Evolutionary conservation across 805 yeast genomes (phyloP).

Genomic region (Maudiozyma bulderi): DNA sequence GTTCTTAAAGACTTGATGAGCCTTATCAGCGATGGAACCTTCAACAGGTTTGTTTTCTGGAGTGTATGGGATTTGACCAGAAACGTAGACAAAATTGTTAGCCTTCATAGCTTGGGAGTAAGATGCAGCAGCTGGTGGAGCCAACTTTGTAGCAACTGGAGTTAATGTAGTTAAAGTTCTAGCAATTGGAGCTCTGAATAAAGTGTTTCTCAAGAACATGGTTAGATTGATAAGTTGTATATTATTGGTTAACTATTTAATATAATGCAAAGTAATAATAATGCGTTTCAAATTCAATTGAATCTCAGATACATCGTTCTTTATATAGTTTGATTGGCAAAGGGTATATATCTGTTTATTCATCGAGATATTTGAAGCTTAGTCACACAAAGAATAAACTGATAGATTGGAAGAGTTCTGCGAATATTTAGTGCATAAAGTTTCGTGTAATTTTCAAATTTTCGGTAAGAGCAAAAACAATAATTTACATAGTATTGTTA

Average conservation of each 20-base stretch:
- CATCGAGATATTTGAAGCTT: too few relatives aligned
- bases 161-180: conserved; percentile 14
- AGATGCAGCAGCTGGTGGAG: conserved; percentile 95
- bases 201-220: conserved; percentile 14
- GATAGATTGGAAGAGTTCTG: too few relatives aligned
- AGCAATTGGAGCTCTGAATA: conserved; percentile 12
- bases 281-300: too few relatives aligned
- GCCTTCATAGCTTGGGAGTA: conserved; percentile 92
- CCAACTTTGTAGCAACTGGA: conserved; percentile 58
- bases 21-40: conserved; percentile 64
- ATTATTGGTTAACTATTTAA: background rate
- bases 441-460: too few relatives aligned
- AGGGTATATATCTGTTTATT: too few relatives aligned
- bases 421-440: too few relatives aligned
- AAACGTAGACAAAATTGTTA: conserved; percentile 76
- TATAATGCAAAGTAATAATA: too few relatives aligned
- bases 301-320: too few relatives aligned
- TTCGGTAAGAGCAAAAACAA: too few relatives aligned
- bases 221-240: background rate
- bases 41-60: conserved; percentile 68
- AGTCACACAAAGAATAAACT: too few relatives aligned
- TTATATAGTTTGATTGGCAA: too few relatives aligned
- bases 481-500: too few relatives aligned
- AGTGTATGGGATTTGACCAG: conserved; percentile 90
- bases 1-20: conserved; percentile 62